Conservation (phyloP, 768 basidiomycete genomes). For the Jaapia argillacea region DNA sequence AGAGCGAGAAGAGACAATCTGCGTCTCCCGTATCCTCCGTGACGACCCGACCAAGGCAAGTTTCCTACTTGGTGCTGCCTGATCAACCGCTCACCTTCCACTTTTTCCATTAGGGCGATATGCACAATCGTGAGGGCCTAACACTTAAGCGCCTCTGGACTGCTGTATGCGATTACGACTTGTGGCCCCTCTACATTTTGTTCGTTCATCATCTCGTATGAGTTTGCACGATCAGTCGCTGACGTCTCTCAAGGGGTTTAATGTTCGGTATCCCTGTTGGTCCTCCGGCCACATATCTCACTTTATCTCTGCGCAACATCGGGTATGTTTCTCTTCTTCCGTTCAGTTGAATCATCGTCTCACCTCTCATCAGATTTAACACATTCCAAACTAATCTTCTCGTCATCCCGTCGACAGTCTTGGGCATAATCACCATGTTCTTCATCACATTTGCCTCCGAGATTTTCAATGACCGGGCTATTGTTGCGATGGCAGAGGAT, state of each 20-base stretch:
- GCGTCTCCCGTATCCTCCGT: slow-evolving; percentile 33
- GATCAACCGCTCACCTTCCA: background rate
- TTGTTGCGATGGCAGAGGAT: slow-evolving; percentile 41
- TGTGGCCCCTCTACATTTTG: slow-evolving; percentile 59
- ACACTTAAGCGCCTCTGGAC: slow-evolving; percentile 35
- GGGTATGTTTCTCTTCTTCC: background rate
- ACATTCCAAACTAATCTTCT: slow-evolving; percentile 57
- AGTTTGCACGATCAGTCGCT: background rate
- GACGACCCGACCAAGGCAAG: slow-evolving; percentile 54
- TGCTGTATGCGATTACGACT: slow-evolving; percentile 45
- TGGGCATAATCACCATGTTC: slow-evolving; percentile 37
- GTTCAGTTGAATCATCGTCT: background rate
- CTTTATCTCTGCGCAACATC: slow-evolving; percentile 27
- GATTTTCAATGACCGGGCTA: slow-evolving; percentile 43
- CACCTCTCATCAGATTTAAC: slow-evolving; percentile 38
- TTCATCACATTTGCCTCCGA: slow-evolving; percentile 37
- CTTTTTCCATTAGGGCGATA: slow-evolving; percentile 19
- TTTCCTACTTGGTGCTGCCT: background rate
- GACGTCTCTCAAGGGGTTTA: background rate
- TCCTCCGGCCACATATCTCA: slow-evolving; percentile 54
- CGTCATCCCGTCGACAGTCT: slow-evolving; percentile 44
- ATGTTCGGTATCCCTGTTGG: slow-evolving; percentile 37
- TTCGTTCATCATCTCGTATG: slow-evolving; percentile 15
- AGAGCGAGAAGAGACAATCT: slow-evolving; percentile 30
- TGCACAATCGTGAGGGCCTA: slow-evolving; percentile 67